Evolutionary conservation across 2,329 filamentous ascomycete genomes (phyloP).

Genomic region (Helicocarpus griseus): DNA sequence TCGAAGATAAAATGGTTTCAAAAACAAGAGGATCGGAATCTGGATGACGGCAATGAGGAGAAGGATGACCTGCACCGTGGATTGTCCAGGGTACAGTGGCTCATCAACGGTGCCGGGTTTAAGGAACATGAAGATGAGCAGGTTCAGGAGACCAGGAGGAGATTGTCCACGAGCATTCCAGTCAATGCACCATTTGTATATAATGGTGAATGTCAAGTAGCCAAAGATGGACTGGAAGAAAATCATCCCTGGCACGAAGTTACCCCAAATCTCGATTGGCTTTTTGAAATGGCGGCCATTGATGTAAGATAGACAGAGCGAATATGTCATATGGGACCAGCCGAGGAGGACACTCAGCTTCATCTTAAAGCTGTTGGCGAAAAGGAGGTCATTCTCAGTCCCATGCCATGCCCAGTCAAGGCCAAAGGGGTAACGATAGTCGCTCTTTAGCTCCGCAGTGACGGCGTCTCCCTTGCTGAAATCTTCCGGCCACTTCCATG

Average conservation of each 20-base stretch:
- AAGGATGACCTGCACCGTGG: conserved; percentile 62
- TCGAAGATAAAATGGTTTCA: conserved; percentile 92
- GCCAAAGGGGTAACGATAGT: conserved; percentile 89
- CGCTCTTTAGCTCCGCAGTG: conserved; percentile 56
- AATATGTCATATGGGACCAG: conserved; percentile 99
- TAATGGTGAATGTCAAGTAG: conserved; percentile 83
- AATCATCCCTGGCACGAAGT: conserved; percentile 96
- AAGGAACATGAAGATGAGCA: conserved; percentile 99
- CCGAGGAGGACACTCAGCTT: conserved; percentile 97
- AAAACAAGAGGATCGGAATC: conserved; percentile 81
- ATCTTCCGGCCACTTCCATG: conserved; percentile 72
- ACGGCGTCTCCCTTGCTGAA: conserved; percentile 59
- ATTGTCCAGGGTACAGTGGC: conserved; percentile 69
- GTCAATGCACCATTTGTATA: conserved; percentile 95
- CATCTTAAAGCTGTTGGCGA: conserved; percentile 99
- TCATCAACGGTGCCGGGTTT: conserved; percentile 63
- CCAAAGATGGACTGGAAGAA: conserved; percentile 99
- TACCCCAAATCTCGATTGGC: conserved; percentile 91
- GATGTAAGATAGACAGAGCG: conserved; percentile 81
- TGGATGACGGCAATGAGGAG: conserved; percentile 74
- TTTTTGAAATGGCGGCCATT: conserved; percentile 93
- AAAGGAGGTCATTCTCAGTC: conserved; percentile 87
- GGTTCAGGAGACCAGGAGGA: conserved; percentile 87
- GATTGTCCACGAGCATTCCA: conserved; percentile 60
- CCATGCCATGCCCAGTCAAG: conserved; percentile 96